phyloP scores from a whole-genome alignment of 371 early-diverging fungal genomes.

The Massospora cicadina region DNA sequence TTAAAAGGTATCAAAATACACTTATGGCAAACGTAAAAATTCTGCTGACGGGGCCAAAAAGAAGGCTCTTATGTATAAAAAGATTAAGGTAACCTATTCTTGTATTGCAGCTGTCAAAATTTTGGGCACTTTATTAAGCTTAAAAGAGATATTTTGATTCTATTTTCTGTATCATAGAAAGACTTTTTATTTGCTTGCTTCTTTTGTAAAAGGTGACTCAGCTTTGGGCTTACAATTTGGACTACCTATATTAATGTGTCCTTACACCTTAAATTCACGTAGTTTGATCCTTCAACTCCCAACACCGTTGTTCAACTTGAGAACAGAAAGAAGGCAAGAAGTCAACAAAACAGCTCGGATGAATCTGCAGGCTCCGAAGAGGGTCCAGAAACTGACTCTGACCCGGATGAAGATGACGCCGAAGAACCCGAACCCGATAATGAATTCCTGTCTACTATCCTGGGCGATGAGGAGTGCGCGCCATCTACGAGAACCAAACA shows the following conservation, averaged over 20 bases:
- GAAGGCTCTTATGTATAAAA: constrained; percentile 1
- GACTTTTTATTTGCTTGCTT: background rate
- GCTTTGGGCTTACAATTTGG: background rate
- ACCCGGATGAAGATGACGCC: background rate
- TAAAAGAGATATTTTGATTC: background rate
- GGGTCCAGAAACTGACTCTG: background rate
- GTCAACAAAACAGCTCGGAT: background rate
- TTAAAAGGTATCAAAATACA: background rate
- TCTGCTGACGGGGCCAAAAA: background rate
- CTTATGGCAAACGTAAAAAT: background rate
- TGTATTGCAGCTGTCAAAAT: background rate
- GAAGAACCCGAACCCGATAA: background rate
- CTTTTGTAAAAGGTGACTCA: background rate
- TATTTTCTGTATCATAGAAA: background rate
- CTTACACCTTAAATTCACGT: too few species aligned
- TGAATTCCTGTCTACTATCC: background rate
- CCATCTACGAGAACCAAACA: background rate
- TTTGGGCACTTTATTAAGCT: background rate
- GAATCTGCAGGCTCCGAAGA: background rate
- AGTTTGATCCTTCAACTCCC: background rate
- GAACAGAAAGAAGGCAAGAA: background rate
- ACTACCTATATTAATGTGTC: too few species aligned
- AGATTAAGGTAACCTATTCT: background rate
- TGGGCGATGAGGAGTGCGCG: background rate
- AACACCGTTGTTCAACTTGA: background rate